These are phyloP conservation scores for Wickerhamomyces alni DNA, from an alignment of 805 yeast genomes.

Conservation along the genomic window DNA sequence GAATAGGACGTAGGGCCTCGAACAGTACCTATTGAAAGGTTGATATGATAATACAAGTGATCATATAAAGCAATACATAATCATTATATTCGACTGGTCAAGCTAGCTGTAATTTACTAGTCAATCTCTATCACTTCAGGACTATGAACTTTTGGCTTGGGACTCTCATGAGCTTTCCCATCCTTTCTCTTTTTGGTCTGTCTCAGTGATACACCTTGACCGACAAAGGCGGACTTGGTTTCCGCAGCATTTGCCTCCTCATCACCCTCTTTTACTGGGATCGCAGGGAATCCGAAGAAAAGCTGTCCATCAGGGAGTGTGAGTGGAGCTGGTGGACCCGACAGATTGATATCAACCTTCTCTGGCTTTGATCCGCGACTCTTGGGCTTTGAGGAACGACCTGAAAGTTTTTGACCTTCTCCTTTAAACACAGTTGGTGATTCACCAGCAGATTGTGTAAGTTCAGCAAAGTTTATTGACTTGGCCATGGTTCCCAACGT, in stretches of 20 bases:
- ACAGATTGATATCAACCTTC: constrained; percentile 39
- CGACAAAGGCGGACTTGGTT: constrained; percentile 36
- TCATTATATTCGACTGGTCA: too few species aligned
- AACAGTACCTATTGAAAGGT: too few species aligned
- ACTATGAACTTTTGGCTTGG: constrained; percentile 58
- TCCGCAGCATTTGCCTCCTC: constrained; percentile 23
- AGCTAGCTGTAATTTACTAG: constrained; percentile 1
- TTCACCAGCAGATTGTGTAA: constrained; percentile 39
- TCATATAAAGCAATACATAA: not conserved
- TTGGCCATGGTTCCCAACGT: constrained; percentile 73
- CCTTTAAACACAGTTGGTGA: constrained; percentile 41
- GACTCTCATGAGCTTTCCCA: constrained; percentile 42
- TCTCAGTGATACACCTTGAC: constrained; percentile 74
- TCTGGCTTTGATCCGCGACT: constrained; percentile 25
- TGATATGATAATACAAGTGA: not conserved
- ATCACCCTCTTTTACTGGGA: constrained; percentile 35
- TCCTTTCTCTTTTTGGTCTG: constrained; percentile 67
- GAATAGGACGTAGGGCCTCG: too few species aligned
- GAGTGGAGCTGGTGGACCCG: constrained; percentile 65
- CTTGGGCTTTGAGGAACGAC: constrained; percentile 34
- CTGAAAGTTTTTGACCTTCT: constrained; percentile 66
- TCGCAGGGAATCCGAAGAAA: constrained; percentile 87
- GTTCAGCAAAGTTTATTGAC: constrained; percentile 56
- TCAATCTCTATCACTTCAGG: constrained; percentile 83
- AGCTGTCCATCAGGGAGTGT: constrained; percentile 77